Evolutionary conservation across 148 eudicot genomes (phyloP).

Genomic region (Fagopyrum tataricum): DNA sequence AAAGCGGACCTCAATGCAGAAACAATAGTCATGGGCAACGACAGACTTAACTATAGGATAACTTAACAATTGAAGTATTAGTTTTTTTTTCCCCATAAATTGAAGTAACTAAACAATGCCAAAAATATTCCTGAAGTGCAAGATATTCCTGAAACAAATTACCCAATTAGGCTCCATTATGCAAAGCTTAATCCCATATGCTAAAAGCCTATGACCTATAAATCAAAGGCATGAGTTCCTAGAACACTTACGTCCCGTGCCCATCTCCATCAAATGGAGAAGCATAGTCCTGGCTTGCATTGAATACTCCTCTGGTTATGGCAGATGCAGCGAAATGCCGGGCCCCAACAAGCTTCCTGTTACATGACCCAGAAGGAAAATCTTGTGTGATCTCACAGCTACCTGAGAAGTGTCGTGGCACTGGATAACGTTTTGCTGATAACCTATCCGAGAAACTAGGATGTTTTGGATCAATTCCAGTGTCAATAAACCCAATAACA

Average conservation of each 20-base stretch:
- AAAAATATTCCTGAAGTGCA: no score
- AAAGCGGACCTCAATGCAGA: neutral
- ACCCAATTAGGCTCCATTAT: no score
- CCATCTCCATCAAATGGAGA: slow-evolving; percentile 98
- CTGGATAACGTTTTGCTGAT: slow-evolving; percentile 52
- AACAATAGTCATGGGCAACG: no score
- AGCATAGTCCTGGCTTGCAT: slow-evolving; percentile 86
- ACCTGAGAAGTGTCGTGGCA: slow-evolving; percentile 84
- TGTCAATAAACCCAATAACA: slow-evolving; percentile 89
- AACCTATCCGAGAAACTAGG: slow-evolving; percentile 75
- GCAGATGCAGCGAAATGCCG: slow-evolving; percentile 99
- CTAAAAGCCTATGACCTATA: no score
- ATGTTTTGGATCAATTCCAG: slow-evolving; percentile 92
- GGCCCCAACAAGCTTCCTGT: slow-evolving; percentile 93
- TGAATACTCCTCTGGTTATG: slow-evolving; percentile 92
- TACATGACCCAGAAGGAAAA: slow-evolving; percentile 97
- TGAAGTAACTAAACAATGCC: no score
- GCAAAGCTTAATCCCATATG: no score
- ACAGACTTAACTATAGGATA: no score
- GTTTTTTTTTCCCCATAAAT: no score
- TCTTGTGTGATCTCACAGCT: slow-evolving; percentile 92
- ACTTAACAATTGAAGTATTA: no score
- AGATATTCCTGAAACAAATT: no score
- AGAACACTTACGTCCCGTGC: slow-evolving; percentile 87
- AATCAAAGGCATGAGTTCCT: neutral